phyloP scores from a whole-genome alignment of 2,329 filamentous ascomycete genomes.

The Chrysoporthe puriensis region DNA sequence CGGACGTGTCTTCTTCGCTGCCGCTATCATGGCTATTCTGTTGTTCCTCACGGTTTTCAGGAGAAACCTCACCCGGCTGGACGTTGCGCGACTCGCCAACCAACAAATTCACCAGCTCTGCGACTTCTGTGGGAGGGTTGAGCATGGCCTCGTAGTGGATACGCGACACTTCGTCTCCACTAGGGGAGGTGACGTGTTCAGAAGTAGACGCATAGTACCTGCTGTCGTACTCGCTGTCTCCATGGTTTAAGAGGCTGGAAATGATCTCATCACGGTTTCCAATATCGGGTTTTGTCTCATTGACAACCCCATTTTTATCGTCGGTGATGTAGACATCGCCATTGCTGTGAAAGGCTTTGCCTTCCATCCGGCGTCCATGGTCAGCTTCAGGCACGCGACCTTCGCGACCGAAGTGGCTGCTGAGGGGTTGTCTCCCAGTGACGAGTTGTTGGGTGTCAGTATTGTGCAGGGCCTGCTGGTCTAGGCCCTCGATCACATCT shows the following conservation, averaged over 20 bases:
- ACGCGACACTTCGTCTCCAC: conserved; percentile 22
- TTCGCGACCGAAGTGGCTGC: conserved; percentile 73
- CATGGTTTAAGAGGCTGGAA: conserved; percentile 50
- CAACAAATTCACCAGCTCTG: conserved; percentile 48
- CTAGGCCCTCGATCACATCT: conserved; percentile 77
- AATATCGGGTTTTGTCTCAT: conserved; percentile 62
- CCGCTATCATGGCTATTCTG: conserved; percentile 22
- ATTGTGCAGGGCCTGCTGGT: conserved; percentile 77
- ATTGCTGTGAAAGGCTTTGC: conserved; percentile 65
- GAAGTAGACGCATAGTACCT: conserved; percentile 36
- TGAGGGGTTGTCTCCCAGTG: conserved; percentile 74
- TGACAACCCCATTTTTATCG: conserved; percentile 59
- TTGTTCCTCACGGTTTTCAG: conserved; percentile 22
- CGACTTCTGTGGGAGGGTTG: conserved; percentile 49
- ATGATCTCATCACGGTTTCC: conserved; percentile 65
- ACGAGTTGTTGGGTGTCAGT: conserved; percentile 78
- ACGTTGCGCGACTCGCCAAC: conserved; percentile 37
- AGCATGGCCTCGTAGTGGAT: conserved; percentile 48
- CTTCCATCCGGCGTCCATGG: conserved; percentile 62
- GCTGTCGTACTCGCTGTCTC: conserved; percentile 39
- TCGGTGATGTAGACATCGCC: conserved; percentile 69
- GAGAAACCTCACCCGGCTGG: conserved; percentile 22
- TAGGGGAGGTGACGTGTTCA: conserved; percentile 25
- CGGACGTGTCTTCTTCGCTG: conserved; percentile 27
- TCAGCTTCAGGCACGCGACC: conserved; percentile 69